These are phyloP conservation scores for Mayamaea pseudoterrestris DNA, from an alignment of 108 stramenopile species.

Conservation along the genomic window DNA sequence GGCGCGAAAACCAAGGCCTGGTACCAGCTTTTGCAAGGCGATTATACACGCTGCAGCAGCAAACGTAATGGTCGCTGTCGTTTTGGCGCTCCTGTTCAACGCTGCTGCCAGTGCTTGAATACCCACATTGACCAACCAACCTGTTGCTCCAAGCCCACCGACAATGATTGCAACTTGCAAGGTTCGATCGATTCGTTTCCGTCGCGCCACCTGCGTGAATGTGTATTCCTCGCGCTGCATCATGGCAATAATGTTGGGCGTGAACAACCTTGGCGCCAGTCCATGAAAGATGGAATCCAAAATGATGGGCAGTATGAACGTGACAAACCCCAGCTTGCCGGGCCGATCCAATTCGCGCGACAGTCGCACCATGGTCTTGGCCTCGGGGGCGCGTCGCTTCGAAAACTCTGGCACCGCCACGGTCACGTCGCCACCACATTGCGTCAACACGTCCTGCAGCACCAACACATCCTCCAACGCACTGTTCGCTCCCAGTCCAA, in stretches of 20 bases:
- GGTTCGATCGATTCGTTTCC: conserved; percentile 51
- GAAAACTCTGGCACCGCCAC: conserved; percentile 56
- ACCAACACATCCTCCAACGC: conserved; percentile 83
- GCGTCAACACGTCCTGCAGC: conserved; percentile 9
- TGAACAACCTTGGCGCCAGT: conserved; percentile 53
- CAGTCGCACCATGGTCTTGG: conserved; percentile 68
- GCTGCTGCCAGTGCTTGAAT: not conserved
- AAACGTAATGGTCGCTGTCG: too few relatives aligned
- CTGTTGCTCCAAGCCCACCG: not conserved
- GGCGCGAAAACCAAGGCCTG: too few relatives aligned
- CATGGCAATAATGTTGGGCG: conserved; percentile 74
- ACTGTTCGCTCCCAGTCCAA: conserved; percentile 88
- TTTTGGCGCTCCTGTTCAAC: not conserved
- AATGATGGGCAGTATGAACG: conserved; percentile 61
- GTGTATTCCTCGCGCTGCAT: conserved; percentile 61
- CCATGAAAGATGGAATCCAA: not conserved
- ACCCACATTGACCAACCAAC: not conserved
- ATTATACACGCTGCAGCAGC: too few relatives aligned
- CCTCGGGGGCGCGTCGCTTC: conserved; percentile 46
- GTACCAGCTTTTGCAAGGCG: too few relatives aligned
- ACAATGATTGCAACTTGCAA: conserved; percentile 27
- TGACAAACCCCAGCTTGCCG: conserved; percentile 59
- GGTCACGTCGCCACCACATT: conserved; percentile 11
- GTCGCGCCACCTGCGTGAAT: conserved; percentile 27
- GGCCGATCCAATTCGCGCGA: conserved; percentile 72